Conservation (phyloP, 345 rosid genomes). For the Sisymbrium altissimum region DNA sequence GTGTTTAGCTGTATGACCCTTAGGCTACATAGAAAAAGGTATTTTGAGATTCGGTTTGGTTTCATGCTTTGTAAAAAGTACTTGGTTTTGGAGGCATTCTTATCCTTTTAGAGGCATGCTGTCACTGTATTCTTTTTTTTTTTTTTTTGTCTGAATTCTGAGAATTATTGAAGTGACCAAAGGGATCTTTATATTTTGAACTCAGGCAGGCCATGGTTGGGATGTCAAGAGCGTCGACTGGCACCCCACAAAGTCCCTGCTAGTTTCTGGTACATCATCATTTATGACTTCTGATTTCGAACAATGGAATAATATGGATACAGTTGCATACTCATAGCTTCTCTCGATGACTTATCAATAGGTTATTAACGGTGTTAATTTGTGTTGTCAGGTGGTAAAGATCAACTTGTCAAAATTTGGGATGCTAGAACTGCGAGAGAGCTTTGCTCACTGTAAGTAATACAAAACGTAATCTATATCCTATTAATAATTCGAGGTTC, state of each 20-base stretch:
- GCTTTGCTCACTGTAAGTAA: conserved; percentile 87
- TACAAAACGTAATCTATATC: conserved; percentile 8
- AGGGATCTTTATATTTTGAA: conserved; percentile 55
- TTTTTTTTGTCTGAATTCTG: neutral
- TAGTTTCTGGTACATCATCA: conserved; percentile 71
- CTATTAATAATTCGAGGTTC: neutral
- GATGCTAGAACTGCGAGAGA: conserved; percentile 90
- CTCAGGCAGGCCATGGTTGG: conserved; percentile 99
- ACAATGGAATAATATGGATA: neutral
- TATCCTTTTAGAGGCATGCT: neutral
- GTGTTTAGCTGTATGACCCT: conserved; percentile 8
- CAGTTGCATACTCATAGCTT: conserved; percentile 1
- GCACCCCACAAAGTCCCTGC: conserved; percentile 95
- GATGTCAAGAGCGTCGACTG: conserved; percentile 99
- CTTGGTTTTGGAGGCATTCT: neutral
- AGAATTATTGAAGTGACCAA: conserved; percentile 40
- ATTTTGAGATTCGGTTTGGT: neutral
- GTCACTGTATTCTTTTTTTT: neutral
- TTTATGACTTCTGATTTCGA: conserved; percentile 5
- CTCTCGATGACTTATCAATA: neutral
- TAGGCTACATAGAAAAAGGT: neutral
- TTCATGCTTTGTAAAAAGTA: neutral
- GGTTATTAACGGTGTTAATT: conserved; percentile 3
- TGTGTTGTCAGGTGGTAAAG: conserved; percentile 74
- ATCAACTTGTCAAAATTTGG: conserved; percentile 98